Conservation (phyloP, 2,329 filamentous ascomycete species). For the Pseudogymnoascus sp. region DNA sequence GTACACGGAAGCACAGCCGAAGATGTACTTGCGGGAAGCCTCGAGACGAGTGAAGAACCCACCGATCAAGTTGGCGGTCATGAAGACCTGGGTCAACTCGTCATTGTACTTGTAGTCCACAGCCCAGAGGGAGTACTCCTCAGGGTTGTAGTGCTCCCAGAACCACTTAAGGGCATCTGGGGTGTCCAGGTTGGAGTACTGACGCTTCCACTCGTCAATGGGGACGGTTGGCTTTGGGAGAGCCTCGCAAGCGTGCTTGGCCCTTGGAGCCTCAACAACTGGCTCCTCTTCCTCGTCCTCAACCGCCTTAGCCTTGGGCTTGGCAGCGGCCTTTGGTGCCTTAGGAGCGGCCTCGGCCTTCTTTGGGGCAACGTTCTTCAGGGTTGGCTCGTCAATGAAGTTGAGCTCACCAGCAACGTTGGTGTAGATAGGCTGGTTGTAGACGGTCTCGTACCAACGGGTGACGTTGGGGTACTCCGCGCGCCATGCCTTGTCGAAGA, state of each 20-base stretch:
- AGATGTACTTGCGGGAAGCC: slow-evolving; percentile 95
- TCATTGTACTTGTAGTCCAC: slow-evolving; percentile 99
- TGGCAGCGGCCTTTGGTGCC: slow-evolving; percentile 42
- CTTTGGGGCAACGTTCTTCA: slow-evolving; percentile 66
- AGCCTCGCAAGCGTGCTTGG: slow-evolving; percentile 90
- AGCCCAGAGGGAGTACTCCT: slow-evolving; percentile 93
- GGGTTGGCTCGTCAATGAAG: slow-evolving; percentile 77
- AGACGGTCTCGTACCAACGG: slow-evolving; percentile 91
- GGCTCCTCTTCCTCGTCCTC: slow-evolving; percentile 57
- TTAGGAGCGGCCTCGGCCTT: slow-evolving; percentile 62
- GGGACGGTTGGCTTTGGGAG: slow-evolving; percentile 72
- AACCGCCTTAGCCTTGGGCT: slow-evolving; percentile 38
- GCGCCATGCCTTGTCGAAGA: slow-evolving; percentile 90
- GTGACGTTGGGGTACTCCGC: slow-evolving; percentile 71
- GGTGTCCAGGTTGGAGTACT: slow-evolving; percentile 95
- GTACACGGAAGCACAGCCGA: slow-evolving; percentile 83
- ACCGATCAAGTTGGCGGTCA: slow-evolving; percentile 97
- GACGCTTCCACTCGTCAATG: slow-evolving; percentile 97
- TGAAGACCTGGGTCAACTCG: slow-evolving; percentile 94
- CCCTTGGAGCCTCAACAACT: slow-evolving; percentile 60
- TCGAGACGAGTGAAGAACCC: slow-evolving; percentile 98
- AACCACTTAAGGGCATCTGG: slow-evolving; percentile 86
- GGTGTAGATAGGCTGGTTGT: slow-evolving; percentile 86
- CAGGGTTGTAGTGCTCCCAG: slow-evolving; percentile 91
- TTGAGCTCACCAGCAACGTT: slow-evolving; percentile 66